Evolutionary conservation across 495 filamentous ascomycete genomes (phyloP).

Genomic region (Penicillium robsamsonii): DNA sequence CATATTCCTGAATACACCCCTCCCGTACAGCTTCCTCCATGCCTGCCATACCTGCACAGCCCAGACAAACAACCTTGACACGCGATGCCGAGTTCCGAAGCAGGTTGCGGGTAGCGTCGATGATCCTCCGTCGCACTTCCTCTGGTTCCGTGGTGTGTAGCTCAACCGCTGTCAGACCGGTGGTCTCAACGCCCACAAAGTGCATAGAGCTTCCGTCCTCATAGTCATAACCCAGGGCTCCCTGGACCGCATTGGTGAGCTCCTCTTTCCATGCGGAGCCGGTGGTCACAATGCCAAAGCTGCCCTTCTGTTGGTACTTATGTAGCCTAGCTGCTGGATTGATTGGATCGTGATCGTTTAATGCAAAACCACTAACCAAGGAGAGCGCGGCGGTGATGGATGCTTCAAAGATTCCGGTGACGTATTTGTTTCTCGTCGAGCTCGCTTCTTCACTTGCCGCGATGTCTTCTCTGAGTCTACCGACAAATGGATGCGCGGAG

Average conservation of each 20-base stretch:
- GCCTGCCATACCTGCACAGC: conserved; percentile 92
- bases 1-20: conserved; percentile 63
- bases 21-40: conserved; percentile 76
- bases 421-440: conserved; percentile 45
- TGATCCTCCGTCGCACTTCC: conserved; percentile 65
- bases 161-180: conserved; percentile 76
- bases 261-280: conserved; percentile 79
- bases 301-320: conserved; percentile 42
- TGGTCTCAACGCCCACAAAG: conserved; percentile 81
- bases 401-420: conserved; percentile 88
- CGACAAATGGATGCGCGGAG: conserved; percentile 79
- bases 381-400: conserved; percentile 59
- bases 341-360: conserved; percentile 23
- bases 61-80: conserved; percentile 57
- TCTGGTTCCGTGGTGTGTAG: conserved; percentile 67
- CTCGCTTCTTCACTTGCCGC: conserved; percentile 22
- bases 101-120: conserved; percentile 64
- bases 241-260: conserved; percentile 58
- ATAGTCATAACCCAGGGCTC: conserved; percentile 40
- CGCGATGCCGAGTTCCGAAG: conserved; percentile 46
- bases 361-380: conserved; percentile 42
- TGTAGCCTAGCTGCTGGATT: conserved; percentile 18
- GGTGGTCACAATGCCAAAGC: conserved; percentile 88
- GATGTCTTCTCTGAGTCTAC: conserved; percentile 49
- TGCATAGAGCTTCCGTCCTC: conserved; percentile 27